Percentiles rank a stretch among this genome's conserved stretches.
Evolutionary conservation across 768 basidiomycete species (phyloP).

Genomic region (Russula abietina): DNA sequence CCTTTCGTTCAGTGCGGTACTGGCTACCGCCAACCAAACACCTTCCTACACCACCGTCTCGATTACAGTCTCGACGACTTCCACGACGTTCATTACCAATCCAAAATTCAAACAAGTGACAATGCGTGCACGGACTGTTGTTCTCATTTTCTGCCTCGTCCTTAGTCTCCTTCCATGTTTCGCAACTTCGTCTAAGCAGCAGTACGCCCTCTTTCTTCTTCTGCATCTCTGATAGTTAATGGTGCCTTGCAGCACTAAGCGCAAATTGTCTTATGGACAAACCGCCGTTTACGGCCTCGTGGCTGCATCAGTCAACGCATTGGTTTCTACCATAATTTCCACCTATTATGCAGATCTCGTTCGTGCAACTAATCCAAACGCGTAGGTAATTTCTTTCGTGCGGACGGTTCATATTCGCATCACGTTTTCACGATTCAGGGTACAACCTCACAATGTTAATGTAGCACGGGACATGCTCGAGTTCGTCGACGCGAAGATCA

Average conservation of each 20-base stretch:
- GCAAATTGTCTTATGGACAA: not conserved
- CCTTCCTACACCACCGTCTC: not conserved
- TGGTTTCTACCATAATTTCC: not conserved
- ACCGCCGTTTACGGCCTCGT: not conserved
- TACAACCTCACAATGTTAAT: no score
- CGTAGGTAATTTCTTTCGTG: not conserved
- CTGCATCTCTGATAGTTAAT: not conserved
- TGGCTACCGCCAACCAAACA: slow-evolving; percentile 1
- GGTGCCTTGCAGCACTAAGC: not conserved
- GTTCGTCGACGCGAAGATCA: not conserved
- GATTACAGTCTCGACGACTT: not conserved
- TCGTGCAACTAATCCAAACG: not conserved
- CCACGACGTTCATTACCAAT: not conserved
- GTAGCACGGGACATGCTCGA: not conserved
- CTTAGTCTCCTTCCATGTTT: not conserved
- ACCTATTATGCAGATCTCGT: not conserved
- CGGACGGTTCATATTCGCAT: not conserved
- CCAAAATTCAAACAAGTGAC: not conserved
- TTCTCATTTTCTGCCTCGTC: not conserved
- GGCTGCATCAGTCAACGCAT: not conserved
- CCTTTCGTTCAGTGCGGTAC: slow-evolving; percentile 2
- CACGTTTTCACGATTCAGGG: not conserved
- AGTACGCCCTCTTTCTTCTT: not conserved
- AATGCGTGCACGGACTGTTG: not conserved
- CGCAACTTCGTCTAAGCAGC: not conserved